A percentile compares a stretch with the other conserved stretches of the same genome.
phyloP scores from a whole-genome alignment of 176 grass and related monocot genomes.

The Thinopyrum elongatum region DNA sequence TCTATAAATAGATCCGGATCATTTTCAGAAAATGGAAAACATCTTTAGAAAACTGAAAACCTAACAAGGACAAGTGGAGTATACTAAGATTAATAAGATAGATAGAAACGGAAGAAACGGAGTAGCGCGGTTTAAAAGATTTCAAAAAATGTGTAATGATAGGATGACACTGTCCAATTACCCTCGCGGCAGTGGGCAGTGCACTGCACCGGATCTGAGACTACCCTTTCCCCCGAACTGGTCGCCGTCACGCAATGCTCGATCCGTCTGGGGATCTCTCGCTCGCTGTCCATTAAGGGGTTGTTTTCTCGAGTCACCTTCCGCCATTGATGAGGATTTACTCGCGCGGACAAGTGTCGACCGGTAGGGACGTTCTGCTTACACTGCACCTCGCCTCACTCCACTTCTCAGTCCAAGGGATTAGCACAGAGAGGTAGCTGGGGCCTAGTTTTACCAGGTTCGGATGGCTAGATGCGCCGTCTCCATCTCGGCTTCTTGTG shows the following conservation, averaged over 20 bases:
- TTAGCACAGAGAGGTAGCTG: neutral
- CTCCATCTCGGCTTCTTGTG: neutral
- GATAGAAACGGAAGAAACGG: too few species aligned
- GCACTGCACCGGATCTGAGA: neutral
- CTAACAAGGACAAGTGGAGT: too few species aligned
- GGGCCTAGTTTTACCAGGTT: neutral
- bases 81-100: too few species aligned
- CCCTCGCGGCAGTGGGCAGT: neutral
- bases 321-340: neutral
- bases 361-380: neutral
- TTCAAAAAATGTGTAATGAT: too few species aligned
- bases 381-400: neutral
- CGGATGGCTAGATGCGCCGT: neutral
- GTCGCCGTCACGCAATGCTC: neutral
- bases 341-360: neutral
- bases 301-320: neutral
- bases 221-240: neutral
- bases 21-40: too few species aligned
- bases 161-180: too few species aligned
- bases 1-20: too few species aligned
- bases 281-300: neutral
- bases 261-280: neutral
- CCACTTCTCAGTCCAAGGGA: neutral
- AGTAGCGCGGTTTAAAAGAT: too few species aligned
- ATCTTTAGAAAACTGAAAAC: too few species aligned